A percentile compares a stretch with the other conserved stretches of the same genome.
phyloP scores from a whole-genome alignment of 2,329 filamentous ascomycete species.

The Colletotrichum cordylinicola region DNA sequence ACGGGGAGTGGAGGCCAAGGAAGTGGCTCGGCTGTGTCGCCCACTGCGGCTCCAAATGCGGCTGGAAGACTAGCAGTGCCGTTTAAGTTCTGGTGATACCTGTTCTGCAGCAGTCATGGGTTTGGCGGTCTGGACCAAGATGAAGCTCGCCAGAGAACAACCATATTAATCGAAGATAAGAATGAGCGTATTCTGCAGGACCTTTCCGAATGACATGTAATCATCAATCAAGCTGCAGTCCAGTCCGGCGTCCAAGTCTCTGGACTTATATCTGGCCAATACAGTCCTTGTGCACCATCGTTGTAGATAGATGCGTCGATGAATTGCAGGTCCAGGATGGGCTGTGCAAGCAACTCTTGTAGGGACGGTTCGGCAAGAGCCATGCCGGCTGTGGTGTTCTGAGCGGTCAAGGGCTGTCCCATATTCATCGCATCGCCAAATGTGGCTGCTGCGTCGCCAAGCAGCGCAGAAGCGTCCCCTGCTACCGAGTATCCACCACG shows the following conservation, averaged over 20 bases:
- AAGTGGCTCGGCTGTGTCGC: not conserved
- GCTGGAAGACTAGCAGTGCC: constrained; percentile 2
- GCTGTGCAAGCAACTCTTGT: constrained; percentile 38
- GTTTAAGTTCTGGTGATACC: constrained; percentile 7
- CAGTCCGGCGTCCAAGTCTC: constrained; percentile 21
- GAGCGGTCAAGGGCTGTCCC: not conserved
- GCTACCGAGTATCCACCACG: not conserved
- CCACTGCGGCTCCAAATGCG: constrained; percentile 3
- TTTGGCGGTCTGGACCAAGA: not conserved
- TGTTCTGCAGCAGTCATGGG: not conserved
- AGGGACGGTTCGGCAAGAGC: constrained; percentile 39
- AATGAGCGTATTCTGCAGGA: fast-evolving
- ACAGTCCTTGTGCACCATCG: constrained; percentile 21
- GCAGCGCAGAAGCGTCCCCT: not conserved
- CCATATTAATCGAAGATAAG: not conserved
- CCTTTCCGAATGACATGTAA: not conserved
- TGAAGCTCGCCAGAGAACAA: not conserved
- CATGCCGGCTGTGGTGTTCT: constrained; percentile 36
- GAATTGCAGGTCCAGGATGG: constrained; percentile 37
- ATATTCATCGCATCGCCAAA: not conserved
- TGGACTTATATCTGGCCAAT: constrained; percentile 23
- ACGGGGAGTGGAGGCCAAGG: not conserved
- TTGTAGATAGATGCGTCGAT: constrained; percentile 30
- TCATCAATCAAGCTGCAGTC: not conserved
- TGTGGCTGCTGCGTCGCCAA: not conserved